These are phyloP conservation scores for Drosera capensis DNA, from an alignment of 148 eudicot genomes.

Conservation along the genomic window DNA sequence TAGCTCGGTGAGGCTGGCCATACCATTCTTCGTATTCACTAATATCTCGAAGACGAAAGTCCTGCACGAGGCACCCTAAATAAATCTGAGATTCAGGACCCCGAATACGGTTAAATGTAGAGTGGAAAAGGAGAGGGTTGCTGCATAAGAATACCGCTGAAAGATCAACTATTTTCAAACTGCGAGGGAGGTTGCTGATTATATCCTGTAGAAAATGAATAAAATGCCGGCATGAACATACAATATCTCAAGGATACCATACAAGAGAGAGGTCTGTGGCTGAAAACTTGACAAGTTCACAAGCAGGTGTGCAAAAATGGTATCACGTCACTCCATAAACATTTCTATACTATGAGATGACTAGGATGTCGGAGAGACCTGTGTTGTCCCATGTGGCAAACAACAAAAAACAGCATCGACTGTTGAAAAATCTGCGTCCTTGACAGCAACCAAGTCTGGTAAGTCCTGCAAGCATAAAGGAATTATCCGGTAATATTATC, in stretches of 20 bases:
- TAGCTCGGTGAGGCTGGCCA: constrained; percentile 83
- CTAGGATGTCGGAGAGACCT: constrained; percentile 28
- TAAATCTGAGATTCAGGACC: constrained; percentile 4
- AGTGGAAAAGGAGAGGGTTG: constrained; percentile 1
- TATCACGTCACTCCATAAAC: too few relatives aligned
- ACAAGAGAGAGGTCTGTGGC: too few relatives aligned
- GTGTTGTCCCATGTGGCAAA: constrained; percentile 98
- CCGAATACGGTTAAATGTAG: too few relatives aligned
- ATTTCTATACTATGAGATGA: too few relatives aligned
- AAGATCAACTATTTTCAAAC: constrained; percentile 80
- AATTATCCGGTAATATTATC: neutral
- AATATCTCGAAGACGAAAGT: constrained; percentile 60
- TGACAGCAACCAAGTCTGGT: constrained; percentile 73
- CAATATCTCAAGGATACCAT: too few relatives aligned
- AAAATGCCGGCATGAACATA: too few relatives aligned
- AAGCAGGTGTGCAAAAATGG: too few relatives aligned
- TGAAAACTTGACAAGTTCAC: too few relatives aligned
- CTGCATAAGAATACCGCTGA: constrained; percentile 56
- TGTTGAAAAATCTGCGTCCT: constrained; percentile 75
- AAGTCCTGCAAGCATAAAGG: constrained; percentile 33
- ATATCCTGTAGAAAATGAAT: constrained; percentile 48
- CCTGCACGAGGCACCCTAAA: constrained; percentile 33
- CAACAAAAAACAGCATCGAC: constrained; percentile 98
- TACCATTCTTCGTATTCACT: constrained; percentile 90
- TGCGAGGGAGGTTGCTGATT: constrained; percentile 59